Evolutionary conservation across 805 yeast species (phyloP).

Genomic region (Pichia paraexigua): DNA sequence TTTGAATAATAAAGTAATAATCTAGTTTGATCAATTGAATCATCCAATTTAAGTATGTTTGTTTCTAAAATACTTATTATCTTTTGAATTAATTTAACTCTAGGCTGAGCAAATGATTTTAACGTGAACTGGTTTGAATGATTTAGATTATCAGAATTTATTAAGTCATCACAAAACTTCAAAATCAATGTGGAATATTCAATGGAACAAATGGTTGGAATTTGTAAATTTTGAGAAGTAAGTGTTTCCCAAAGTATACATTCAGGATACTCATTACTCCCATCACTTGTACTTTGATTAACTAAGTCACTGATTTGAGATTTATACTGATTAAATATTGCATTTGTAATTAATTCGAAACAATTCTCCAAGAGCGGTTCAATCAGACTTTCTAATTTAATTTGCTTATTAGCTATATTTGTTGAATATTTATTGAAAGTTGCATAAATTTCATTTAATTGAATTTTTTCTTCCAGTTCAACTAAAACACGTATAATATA

Average conservation of each 20-base stretch:
- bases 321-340: neutral
- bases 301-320: constrained; percentile 3
- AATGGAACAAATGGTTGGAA: constrained; percentile 21
- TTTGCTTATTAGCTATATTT: neutral
- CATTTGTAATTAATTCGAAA: neutral
- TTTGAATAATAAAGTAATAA: constrained; percentile 11
- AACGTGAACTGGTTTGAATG: constrained; percentile 24
- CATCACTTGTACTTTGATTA: constrained; percentile 8
- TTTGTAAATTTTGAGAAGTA: neutral
- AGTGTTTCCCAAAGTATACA: constrained; percentile 15
- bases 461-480: constrained; percentile 19
- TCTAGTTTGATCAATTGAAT: neutral
- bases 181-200: constrained; percentile 18
- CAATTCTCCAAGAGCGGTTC: constrained; percentile 11
- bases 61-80: constrained; percentile 8
- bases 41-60: neutral
- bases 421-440: constrained; percentile 1
- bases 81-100: constrained; percentile 8
- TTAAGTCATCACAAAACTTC: constrained; percentile 13
- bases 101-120: constrained; percentile 13
- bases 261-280: constrained; percentile 15
- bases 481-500: constrained; percentile 21
- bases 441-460: constrained; percentile 11
- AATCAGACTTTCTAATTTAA: constrained; percentile 12
- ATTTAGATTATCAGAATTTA: constrained; percentile 16